Base-by-base conservation (phyloP, 805 yeast species). In the Metschnikowia orientalis region DNA sequence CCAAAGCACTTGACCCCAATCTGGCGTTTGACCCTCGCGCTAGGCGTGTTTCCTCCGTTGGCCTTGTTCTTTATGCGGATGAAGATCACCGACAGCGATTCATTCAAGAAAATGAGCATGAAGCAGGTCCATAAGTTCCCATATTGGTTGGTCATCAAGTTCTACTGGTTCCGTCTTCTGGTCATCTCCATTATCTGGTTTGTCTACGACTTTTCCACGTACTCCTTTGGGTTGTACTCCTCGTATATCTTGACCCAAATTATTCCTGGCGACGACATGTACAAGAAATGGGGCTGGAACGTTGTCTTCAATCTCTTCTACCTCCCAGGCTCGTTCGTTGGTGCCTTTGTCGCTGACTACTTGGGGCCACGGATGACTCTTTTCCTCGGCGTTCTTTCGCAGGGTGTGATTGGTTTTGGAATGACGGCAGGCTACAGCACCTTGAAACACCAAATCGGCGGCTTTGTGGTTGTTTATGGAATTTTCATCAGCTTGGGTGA, bases 21-120 rank as follows among this genome's bases (percentile, higher is more conserved):
- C 24, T 90, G 97, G 97, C 81, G 97, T 70, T 67, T 88, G 37
- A 78, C 95, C 8, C 65, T 89, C 23, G 97, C 95, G 23, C 59
- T 90, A 21, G 97, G 97, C 55, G 95, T 90, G 13, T 72, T 90
- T 32, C 88, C 90, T 19, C 97, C 97, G 32, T 49, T 82, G 37
- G 67, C 84, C 1, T 71, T 89, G 45, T 83, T 90, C 53, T 72
- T 80, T 53, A 56, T 88, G 61, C 81, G 97, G 63, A 51, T 83
- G 50, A 79, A 73, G 56, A 82, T 81, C 66, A 64, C 73, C 41
- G 95, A 87, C 58, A 78, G 84, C 42, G 79, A 77, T 23, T 73
- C 79, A 29, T 90, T 81, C 67, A 59, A 69, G 45, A 80, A 83
- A 56, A 67, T 79, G 54, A 75, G 79, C 57, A 78, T 89, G 67